These are phyloP conservation scores for Massospora cicadina DNA, from an alignment of 371 early-diverging fungal genomes.

Conservation along the genomic window DNA sequence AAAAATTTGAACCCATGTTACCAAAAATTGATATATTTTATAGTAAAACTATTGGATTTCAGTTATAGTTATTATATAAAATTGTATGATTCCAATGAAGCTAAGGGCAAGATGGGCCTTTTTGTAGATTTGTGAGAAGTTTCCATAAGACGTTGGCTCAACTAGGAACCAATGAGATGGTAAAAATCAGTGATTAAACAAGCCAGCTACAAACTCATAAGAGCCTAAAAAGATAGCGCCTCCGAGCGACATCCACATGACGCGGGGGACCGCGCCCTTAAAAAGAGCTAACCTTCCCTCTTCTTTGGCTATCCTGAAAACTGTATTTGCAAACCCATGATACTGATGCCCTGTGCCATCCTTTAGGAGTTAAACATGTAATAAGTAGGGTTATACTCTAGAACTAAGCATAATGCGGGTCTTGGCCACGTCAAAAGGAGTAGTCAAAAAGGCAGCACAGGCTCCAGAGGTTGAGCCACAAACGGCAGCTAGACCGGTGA, in stretches of 20 bases:
- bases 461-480: conserved; percentile 86
- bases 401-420: conserved; percentile 78
- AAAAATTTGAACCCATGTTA: too few species aligned
- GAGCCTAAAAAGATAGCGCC: conserved; percentile 89
- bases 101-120: too few species aligned
- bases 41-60: too few species aligned
- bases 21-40: too few species aligned
- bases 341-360: conserved; percentile 24
- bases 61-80: too few species aligned
- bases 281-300: conserved; percentile 67
- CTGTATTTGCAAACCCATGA: conserved; percentile 46
- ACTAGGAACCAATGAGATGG: too few species aligned
- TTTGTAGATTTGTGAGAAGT: too few species aligned
- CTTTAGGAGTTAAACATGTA: neutral
- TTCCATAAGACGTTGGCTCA: too few species aligned
- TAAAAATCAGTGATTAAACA: too few species aligned
- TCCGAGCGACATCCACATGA: conserved; percentile 88
- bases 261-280: conserved; percentile 78
- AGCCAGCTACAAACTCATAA: conserved; percentile 62
- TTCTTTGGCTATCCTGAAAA: conserved; percentile 51
- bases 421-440: conserved; percentile 86
- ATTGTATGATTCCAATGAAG: too few species aligned
- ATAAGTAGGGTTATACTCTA: conserved; percentile 18
- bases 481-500: conserved; percentile 54
- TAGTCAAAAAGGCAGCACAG: conserved; percentile 71